Evolutionary conservation across 305 asterid species (phyloP).

Genomic region (Nicotiana rustica): DNA sequence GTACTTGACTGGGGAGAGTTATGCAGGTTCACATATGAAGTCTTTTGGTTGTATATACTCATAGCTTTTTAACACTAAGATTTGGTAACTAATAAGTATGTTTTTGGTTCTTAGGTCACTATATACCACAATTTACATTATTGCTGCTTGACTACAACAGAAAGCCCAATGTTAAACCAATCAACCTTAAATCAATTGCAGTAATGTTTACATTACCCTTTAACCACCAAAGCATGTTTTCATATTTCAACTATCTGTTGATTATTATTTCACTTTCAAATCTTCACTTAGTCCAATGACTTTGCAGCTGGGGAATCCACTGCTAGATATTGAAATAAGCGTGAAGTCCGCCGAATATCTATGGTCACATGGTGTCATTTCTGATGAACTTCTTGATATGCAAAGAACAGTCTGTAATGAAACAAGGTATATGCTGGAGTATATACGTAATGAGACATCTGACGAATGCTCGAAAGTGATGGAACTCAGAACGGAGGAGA

Average conservation of each 20-base stretch:
- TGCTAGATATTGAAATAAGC: slow-evolving; percentile 40
- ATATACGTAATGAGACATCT: slow-evolving; percentile 14
- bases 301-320: slow-evolving; percentile 46
- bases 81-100: too few relatives aligned
- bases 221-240: slow-evolving; percentile 30
- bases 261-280: background rate
- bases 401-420: slow-evolving; percentile 38
- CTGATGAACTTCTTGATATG: slow-evolving; percentile 38
- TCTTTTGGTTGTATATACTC: too few relatives aligned
- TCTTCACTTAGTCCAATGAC: background rate
- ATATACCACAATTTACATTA: slow-evolving; percentile 37
- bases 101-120: slow-evolving; percentile 37
- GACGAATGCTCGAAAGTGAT: slow-evolving; percentile 26
- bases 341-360: slow-evolving; percentile 34
- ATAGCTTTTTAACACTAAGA: background rate
- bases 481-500: slow-evolving; percentile 20
- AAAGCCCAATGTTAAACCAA: slow-evolving; percentile 42
- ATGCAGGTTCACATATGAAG: slow-evolving; percentile 55
- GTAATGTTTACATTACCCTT: slow-evolving; percentile 39
- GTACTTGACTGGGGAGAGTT: slow-evolving; percentile 68
- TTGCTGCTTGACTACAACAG: slow-evolving; percentile 42
- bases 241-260: background rate
- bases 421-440: slow-evolving; percentile 34
- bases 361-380: slow-evolving; percentile 48
- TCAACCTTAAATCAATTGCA: slow-evolving; percentile 77